Conservation (phyloP, 225 moss, liverwort and hornwort species). For the Asterella californica region DNA sequence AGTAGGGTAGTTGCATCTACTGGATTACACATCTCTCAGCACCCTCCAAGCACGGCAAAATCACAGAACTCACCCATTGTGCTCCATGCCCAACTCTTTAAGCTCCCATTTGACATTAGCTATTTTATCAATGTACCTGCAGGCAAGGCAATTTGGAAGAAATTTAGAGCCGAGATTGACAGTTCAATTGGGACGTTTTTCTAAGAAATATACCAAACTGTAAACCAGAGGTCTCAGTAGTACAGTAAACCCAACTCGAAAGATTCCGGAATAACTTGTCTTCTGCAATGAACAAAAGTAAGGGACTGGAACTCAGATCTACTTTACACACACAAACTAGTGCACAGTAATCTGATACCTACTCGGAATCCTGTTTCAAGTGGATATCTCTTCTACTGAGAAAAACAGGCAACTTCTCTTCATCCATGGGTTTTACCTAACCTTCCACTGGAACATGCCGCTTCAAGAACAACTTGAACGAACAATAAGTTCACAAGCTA, state of each 20-base stretch:
- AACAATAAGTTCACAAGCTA: neutral
- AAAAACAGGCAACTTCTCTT: neutral
- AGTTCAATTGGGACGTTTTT: neutral
- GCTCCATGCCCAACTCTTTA: constrained; percentile 92
- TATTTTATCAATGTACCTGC: constrained; percentile 90
- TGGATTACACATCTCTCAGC: neutral
- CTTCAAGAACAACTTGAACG: neutral
- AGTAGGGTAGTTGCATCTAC: neutral
- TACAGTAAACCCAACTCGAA: too few relatives aligned
- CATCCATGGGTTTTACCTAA: neutral
- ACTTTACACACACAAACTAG: too few relatives aligned
- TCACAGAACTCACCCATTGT: constrained; percentile 69
- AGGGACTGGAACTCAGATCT: too few relatives aligned
- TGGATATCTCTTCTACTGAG: too few relatives aligned
- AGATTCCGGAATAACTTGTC: too few relatives aligned
- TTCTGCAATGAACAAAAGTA: too few relatives aligned
- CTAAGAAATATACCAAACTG: too few relatives aligned
- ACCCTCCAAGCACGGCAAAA: neutral
- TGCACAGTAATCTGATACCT: too few relatives aligned
- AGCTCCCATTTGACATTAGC: constrained; percentile 89
- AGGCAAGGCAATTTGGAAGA: constrained; percentile 2
- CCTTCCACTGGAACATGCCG: neutral
- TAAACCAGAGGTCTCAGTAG: too few relatives aligned
- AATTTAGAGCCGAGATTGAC: neutral
- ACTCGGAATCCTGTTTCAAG: too few relatives aligned